Evolutionary conservation across 345 rosid genomes (phyloP).

Genomic region (Eucalyptus marginata): DNA sequence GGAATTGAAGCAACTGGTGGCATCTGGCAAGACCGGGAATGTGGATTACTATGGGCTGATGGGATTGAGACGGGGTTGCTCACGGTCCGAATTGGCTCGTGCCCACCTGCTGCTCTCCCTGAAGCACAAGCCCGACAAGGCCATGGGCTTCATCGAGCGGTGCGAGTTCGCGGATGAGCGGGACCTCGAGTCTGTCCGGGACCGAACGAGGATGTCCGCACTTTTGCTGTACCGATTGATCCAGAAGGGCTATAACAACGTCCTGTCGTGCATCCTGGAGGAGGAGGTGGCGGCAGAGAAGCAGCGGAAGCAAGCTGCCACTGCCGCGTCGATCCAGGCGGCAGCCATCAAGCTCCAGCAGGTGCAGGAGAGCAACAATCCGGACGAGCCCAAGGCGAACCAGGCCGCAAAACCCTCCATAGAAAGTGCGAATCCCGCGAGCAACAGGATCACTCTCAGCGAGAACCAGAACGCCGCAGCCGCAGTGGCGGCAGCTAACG

Average conservation of each 20-base stretch:
- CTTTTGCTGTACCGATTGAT: constrained; percentile 71
- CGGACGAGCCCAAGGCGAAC: not conserved
- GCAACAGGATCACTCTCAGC: not conserved
- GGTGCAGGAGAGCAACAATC: not conserved
- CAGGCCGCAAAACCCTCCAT: not conserved
- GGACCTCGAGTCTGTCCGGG: constrained; percentile 65
- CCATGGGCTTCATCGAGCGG: constrained; percentile 55
- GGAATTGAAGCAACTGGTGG: constrained; percentile 58
- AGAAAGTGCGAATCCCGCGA: not conserved
- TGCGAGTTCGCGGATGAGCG: constrained; percentile 64
- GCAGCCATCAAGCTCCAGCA: constrained; percentile 37
- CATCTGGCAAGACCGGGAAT: constrained; percentile 62
- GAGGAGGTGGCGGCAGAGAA: constrained; percentile 60
- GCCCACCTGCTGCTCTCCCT: constrained; percentile 68
- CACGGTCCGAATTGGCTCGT: constrained; percentile 78
- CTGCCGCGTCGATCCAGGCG: constrained; percentile 24
- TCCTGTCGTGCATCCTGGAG: constrained; percentile 41
- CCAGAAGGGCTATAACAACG: constrained; percentile 65
- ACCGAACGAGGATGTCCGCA: constrained; percentile 73
- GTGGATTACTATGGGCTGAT: constrained; percentile 83
- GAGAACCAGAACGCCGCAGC: constrained; percentile 5
- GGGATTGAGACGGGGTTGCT: constrained; percentile 79
- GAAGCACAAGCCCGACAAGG: constrained; percentile 80
- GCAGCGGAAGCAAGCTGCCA: constrained; percentile 36
- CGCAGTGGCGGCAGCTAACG: not conserved